Evolutionary conservation across 2,329 filamentous ascomycete species (phyloP), one percentile per base, ranked within the genome.

Genomic region (Didymella sp.): DNA sequence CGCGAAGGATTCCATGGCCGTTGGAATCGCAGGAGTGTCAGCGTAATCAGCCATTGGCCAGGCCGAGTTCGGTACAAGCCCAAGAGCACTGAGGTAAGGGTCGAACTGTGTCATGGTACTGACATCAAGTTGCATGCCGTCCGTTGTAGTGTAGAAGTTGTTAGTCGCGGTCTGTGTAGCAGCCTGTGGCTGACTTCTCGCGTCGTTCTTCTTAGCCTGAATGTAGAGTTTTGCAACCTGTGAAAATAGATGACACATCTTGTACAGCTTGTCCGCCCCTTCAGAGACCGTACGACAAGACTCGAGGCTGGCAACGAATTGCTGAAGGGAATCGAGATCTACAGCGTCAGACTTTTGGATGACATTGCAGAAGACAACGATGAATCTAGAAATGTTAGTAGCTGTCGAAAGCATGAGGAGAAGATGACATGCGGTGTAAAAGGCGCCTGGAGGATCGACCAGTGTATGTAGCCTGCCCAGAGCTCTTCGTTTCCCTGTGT

Each of bases 11-110:
- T 64, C 58, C 50, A 63, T 57, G 1, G 46, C 59, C 13, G 51
- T 28, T 15, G 40, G 49, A 38, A 58, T 22, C 1, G 21, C 33
- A 11, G 55, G 50, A 17, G 51, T 21, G n/a, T 53, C 50, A 19
- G 33, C 21, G 53, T 52, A 68, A 33, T 46, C 55, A 27, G 59
- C 56, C 62, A 62, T 69, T 31, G 62, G 66, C 69, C 49, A 74
- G 2, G 62, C 53, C 2, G 64, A 55, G 33, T 73, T 74, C 0
- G 83, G 82, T 60, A 86, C 84, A 56, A 89, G 80, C 0, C 87
- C 87, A 15, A 89, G 78, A 21, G 87, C 86, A 63, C 80, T 84
- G 1, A 89, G 78, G 64, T 89, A 89, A 55, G 84, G 83, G 61
- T 89, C 85, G 58, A 89, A 87, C n/a, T 74, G 69, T 7, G 68